A percentile compares a stretch with the other conserved stretches of the same genome.
phyloP scores from a whole-genome alignment of 176 grass and related monocot species.

The Miscanthus lutarioriparius region DNA sequence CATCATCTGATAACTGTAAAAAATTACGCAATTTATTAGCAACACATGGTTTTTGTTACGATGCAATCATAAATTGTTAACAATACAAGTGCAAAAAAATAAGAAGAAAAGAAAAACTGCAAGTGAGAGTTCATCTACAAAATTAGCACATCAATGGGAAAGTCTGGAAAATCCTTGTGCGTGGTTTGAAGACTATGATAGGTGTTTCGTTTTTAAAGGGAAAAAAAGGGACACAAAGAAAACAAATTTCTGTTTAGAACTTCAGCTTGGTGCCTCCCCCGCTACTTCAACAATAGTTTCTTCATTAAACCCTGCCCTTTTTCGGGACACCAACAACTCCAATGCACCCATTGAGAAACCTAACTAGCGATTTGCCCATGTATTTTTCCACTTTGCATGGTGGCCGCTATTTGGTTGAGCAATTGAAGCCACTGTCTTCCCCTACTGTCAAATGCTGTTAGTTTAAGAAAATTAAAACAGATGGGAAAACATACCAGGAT shows the following conservation, averaged over 20 bases:
- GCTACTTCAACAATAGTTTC: not conserved
- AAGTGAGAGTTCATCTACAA: not conserved
- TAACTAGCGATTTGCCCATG: no score
- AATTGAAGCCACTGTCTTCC: not conserved
- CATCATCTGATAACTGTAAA: slow-evolving; percentile 71
- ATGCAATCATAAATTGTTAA: not conserved
- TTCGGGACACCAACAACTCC: not conserved
- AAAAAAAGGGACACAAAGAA: not conserved
- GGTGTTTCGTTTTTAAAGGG: not conserved
- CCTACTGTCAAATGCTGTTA: not conserved
- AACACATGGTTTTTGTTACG: not conserved
- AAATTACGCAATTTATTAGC: slow-evolving; percentile 13
- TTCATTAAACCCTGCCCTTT: not conserved
- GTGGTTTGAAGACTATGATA: not conserved
- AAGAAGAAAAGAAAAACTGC: not conserved
- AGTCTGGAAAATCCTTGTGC: not conserved
- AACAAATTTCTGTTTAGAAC: not conserved
- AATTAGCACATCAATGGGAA: not conserved
- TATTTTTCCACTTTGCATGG: not conserved
- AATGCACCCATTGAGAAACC: not conserved
- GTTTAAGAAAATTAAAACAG: not conserved
- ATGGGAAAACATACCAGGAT: not conserved
- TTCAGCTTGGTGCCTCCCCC: not conserved
- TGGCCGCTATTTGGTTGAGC: not conserved
- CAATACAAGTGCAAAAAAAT: not conserved